phyloP scores from a whole-genome alignment of 1,284 basidiomycete species.

The Tetrapyrgos nigripes region DNA sequence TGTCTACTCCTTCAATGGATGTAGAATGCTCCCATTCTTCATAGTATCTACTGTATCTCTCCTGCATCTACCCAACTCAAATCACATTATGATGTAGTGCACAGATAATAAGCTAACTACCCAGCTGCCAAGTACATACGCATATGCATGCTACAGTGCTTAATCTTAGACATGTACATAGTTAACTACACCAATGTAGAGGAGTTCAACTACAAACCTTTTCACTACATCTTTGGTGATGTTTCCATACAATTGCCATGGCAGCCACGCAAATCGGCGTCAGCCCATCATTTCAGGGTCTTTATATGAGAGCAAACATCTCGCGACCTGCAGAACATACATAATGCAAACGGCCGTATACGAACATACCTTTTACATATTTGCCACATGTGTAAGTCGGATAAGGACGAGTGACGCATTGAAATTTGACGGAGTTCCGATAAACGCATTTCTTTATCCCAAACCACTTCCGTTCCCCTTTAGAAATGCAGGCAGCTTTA shows the following conservation, averaged over 20 bases:
- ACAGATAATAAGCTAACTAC: background rate
- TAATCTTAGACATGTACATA: background rate
- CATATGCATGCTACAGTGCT: background rate
- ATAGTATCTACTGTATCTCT: background rate
- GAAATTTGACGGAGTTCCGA: background rate
- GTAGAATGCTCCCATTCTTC: background rate
- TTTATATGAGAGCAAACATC: too few relatives aligned
- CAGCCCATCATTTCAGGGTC: too few relatives aligned
- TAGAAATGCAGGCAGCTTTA: constrained; percentile 14
- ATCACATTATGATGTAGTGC: background rate
- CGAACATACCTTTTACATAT: too few relatives aligned
- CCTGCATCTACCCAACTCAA: background rate
- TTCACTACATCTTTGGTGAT: too few relatives aligned
- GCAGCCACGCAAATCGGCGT: too few relatives aligned
- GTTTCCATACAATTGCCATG: too few relatives aligned
- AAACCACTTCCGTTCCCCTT: background rate
- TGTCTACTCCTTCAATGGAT: background rate
- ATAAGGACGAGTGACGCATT: too few relatives aligned
- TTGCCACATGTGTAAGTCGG: too few relatives aligned
- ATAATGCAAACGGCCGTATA: too few relatives aligned
- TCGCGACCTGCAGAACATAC: too few relatives aligned
- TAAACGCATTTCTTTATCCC: background rate
- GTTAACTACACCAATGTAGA: background rate
- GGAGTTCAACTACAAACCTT: too few relatives aligned
- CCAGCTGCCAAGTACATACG: background rate